Evolutionary conservation across 2,329 filamentous ascomycete genomes (phyloP), one percentile per base, ranked within the genome.

Genomic region (Penicillium hesseltinei): DNA sequence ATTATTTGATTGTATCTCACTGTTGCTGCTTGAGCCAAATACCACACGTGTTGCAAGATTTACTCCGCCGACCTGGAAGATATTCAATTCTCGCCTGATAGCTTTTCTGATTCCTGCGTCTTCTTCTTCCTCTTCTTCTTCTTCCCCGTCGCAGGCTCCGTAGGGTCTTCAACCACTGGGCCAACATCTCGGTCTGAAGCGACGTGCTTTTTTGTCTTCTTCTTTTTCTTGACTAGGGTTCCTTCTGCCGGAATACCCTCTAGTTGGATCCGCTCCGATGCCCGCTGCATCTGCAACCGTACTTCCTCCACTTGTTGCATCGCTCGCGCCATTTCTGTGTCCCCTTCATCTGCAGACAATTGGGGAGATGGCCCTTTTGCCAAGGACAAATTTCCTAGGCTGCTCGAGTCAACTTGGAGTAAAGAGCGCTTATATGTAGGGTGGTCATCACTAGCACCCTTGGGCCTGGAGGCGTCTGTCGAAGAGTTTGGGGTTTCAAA

Each of bases 231-330:
- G 70, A 81, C 73, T 17, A 80, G 64, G 13, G 71, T 76, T 17
- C 79, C 79, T 51, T 80, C 79, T 5, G 72, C 67, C 23, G 78
- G 75, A 21, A 77, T 74, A 4, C 75, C 77, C 39, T 76, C 84
- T 23, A 87, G 73, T 27, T 76, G 66, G 23, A 80, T 75, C n/a
- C 77, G 73, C 59, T 81, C 79, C 10, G 76, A 75, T 35, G 73
- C 76, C 56, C 79, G 71, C 62, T 81, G 78, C 92, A 97, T 96
- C 75, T 96, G 91, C 56, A 97, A 79, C 51, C 94, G 82, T 58
- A 95, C 78, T 51, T 87, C 82, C 77, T 97, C 93, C 3, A 99
- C 90, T 73, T 97, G 90, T 72, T 88, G 88, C 80, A 97, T 86
- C 9, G 93, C 94, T 68, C 86, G 86, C 44, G 85, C 86, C 91